Conservation (phyloP, 345 rosid species). For the Cardamine resedifolia region DNA sequence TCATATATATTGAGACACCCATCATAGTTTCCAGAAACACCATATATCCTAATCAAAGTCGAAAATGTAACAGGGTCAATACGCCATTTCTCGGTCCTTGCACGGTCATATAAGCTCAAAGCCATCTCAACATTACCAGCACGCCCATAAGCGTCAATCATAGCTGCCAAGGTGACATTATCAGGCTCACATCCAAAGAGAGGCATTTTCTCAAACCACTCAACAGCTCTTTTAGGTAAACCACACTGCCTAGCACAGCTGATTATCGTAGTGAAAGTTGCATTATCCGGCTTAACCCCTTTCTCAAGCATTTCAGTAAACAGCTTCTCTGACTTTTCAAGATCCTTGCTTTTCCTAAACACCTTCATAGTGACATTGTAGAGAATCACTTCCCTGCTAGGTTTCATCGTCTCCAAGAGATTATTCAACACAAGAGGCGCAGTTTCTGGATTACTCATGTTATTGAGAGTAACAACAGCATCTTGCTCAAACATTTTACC, state of each 20-base stretch:
- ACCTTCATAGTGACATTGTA: conserved; percentile 84
- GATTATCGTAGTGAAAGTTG: conserved; percentile 72
- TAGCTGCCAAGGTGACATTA: conserved; percentile 57
- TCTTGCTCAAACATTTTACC: conserved; percentile 62
- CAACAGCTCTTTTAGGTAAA: conserved; percentile 63
- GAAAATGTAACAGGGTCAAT: conserved; percentile 62
- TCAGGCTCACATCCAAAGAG: conserved; percentile 64
- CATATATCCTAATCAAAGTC: conserved; percentile 72
- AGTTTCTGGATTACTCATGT: conserved; percentile 69
- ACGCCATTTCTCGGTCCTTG: conserved; percentile 83
- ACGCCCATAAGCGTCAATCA: conserved; percentile 87
- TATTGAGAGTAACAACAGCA: conserved; percentile 76
- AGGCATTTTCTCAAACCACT: conserved; percentile 93
- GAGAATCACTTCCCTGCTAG: conserved; percentile 54
- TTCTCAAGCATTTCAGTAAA: conserved; percentile 72
- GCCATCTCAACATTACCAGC: conserved; percentile 76
- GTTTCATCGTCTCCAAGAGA: conserved; percentile 49
- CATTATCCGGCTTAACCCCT: conserved; percentile 68
- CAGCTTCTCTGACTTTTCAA: conserved; percentile 62
- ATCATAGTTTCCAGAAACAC: conserved; percentile 63
- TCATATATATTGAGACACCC: conserved; percentile 93
- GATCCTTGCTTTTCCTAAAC: conserved; percentile 65
- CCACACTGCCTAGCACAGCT: conserved; percentile 67
- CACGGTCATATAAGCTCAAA: conserved; percentile 82
- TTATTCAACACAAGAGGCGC: conserved; percentile 56